Base-by-base conservation (phyloP, 129 eudicot species). In the Scalesia atractyloides region DNA sequence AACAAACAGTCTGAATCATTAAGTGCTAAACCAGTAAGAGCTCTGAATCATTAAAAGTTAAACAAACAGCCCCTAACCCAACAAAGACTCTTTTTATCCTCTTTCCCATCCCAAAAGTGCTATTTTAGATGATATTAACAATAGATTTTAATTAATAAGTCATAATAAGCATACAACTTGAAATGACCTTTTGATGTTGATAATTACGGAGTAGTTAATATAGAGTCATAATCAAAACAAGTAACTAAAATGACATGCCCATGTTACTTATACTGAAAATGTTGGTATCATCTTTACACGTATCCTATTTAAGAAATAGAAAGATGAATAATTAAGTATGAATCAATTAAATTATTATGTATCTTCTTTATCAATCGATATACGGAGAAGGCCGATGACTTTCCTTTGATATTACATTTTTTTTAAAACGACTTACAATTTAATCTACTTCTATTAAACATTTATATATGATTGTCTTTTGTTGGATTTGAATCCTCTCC, bases 231-330 rank as follows among this genome's bases (percentile, higher is more conserved):
- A 59, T 59, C 16, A n/a, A 59, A 59, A 26, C 65, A 26, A 59
- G 41, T 3, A 59, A 11, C 65, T 26, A 59, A 59, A 59, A 24
- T 59, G 65, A 69, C 69, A 68, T 50, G 63, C 80, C 80, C 80
- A 76, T 76, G 80, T 76, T 76, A 76, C 80, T 58, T 57, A 4
- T 46, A 67, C 18, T 57, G 20, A 76, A 56, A 56, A 56, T 14
- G 52, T 76, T 12, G 9, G 15, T 47, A 68, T 68, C 60, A 13
- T 26, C 74, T 68, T 68, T 68, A 76, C 81, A 76, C 81, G 75
- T 76, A 68, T 43, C 18, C 68, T 20, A 37, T 16, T 51, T 41
- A 5, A 36, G 5, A 62, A 8, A 50, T 37, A 52, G 14, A 63
- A 49, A n/a, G 41, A 34, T 33, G n/a, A 63, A 6, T 15, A 15